Conservation (phyloP, 2,329 filamentous ascomycete genomes). For the Botrytis squamosa region DNA sequence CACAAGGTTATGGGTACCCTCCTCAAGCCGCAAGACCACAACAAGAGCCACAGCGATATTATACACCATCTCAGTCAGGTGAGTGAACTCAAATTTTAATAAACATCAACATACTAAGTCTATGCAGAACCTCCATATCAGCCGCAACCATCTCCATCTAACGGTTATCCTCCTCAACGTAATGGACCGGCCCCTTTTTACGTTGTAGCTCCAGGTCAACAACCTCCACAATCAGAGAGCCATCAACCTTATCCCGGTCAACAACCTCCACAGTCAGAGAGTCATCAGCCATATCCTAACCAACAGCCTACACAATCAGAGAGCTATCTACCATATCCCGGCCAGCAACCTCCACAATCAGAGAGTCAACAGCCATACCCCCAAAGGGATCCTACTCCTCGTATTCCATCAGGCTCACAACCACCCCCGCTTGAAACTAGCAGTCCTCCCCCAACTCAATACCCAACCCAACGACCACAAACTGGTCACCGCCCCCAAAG, state of each 20-base stretch:
- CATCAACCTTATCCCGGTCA: constrained; percentile 49
- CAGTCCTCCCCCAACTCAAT: constrained; percentile 50
- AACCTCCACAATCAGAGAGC: constrained; percentile 39
- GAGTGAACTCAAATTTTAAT: constrained; percentile 17
- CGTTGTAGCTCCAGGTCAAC: constrained; percentile 47
- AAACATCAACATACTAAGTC: not conserved
- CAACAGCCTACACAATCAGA: constrained; percentile 40
- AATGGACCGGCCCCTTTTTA: constrained; percentile 63
- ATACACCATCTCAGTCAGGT: constrained; percentile 56
- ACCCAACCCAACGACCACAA: constrained; percentile 47
- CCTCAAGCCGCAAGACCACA: constrained; percentile 41
- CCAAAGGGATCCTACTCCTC: constrained; percentile 52
- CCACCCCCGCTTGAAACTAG: constrained; percentile 52
- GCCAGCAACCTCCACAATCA: constrained; percentile 40
- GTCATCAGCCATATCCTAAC: constrained; percentile 49
- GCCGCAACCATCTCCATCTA: constrained; percentile 51
- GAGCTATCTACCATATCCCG: constrained; percentile 48
- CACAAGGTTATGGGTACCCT: constrained; percentile 41
- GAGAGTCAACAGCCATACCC: constrained; percentile 48
- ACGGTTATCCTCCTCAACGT: constrained; percentile 56
- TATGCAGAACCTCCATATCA: constrained; percentile 44
- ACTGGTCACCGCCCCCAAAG: constrained; percentile 59
- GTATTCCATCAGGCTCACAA: constrained; percentile 47
- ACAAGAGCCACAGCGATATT: constrained; percentile 67
- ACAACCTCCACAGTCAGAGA: constrained; percentile 38